phyloP scores from a whole-genome alignment of 352 stramenopile species.

The Phytophthora boehmeriae region DNA sequence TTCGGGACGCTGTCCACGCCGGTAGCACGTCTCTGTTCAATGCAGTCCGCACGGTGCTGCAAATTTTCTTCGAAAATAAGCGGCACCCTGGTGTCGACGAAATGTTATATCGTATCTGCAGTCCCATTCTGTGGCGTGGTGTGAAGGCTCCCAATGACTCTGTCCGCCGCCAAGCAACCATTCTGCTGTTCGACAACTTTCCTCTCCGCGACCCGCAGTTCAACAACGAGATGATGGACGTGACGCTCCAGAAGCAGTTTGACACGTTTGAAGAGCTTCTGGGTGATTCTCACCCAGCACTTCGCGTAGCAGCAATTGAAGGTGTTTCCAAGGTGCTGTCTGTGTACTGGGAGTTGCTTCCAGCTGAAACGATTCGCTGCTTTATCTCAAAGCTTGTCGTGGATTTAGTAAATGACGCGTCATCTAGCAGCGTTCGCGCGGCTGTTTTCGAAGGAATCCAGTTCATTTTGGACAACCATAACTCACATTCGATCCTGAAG shows the following conservation, averaged over 20 bases:
- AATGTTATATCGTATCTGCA: conserved; percentile 86
- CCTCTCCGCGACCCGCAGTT: conserved; percentile 78
- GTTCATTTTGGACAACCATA: conserved; percentile 89
- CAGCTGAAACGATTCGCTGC: conserved; percentile 78
- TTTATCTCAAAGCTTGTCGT: conserved; percentile 85
- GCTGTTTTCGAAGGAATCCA: conserved; percentile 86
- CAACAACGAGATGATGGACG: conserved; percentile 78
- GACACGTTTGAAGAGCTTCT: conserved; percentile 83
- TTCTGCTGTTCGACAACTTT: conserved; percentile 88
- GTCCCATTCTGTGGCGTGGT: conserved; percentile 84
- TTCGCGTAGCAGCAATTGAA: conserved; percentile 82
- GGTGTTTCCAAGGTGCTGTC: conserved; percentile 83
- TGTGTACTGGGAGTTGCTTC: conserved; percentile 86
- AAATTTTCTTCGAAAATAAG: conserved; percentile 90
- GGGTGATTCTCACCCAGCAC: conserved; percentile 70
- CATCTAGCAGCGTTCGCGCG: conserved; percentile 75
- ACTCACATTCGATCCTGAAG: conserved; percentile 86
- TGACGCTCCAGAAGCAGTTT: conserved; percentile 83
- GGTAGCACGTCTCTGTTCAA: conserved; percentile 72
- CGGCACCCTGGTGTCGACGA: conserved; percentile 79
- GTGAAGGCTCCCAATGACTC: conserved; percentile 86
- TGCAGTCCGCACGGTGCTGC: conserved; percentile 65
- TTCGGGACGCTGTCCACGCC: conserved; percentile 76
- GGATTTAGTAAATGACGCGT: conserved; percentile 82
- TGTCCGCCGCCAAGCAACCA: conserved; percentile 78